Evolutionary conservation across 305 asterid genomes (phyloP).

Genomic region (Nicotiana rustica): DNA sequence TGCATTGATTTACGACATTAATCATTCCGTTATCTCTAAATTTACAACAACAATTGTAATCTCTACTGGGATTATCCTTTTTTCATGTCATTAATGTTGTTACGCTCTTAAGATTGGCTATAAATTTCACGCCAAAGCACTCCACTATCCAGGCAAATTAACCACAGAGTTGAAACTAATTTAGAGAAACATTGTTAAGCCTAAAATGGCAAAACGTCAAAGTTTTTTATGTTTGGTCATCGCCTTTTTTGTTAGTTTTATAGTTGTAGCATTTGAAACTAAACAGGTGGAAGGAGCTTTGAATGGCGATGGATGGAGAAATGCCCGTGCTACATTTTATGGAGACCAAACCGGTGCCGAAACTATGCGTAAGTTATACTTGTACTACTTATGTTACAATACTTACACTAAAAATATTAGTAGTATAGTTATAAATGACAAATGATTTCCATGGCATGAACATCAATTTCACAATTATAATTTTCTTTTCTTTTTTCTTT

Average conservation of each 20-base stretch:
- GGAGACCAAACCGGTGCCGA: neutral
- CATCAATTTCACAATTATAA: too few relatives aligned
- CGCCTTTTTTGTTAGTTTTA: neutral
- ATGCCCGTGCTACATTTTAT: constrained; percentile 34
- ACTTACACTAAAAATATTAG: too few relatives aligned
- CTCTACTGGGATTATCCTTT: neutral
- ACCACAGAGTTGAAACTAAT: neutral
- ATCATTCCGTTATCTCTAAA: neutral
- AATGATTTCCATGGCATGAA: too few relatives aligned
- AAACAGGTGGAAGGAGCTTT: neutral
- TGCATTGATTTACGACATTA: neutral
- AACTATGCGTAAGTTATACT: neutral
- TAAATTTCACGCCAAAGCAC: neutral
- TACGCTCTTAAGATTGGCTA: neutral
- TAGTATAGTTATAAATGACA: too few relatives aligned
- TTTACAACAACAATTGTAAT: neutral
- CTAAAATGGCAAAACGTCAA: constrained; percentile 14
- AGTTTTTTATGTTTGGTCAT: constrained; percentile 1
- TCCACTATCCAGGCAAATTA: neutral
- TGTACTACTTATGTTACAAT: neutral
- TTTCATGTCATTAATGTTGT: neutral
- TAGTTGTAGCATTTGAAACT: neutral
- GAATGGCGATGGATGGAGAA: neutral
- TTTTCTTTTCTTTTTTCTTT: too few relatives aligned
- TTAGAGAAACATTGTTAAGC: neutral